Base-by-base conservation (phyloP, 1,284 basidiomycete genomes). In the Abortiporus biennis region DNA sequence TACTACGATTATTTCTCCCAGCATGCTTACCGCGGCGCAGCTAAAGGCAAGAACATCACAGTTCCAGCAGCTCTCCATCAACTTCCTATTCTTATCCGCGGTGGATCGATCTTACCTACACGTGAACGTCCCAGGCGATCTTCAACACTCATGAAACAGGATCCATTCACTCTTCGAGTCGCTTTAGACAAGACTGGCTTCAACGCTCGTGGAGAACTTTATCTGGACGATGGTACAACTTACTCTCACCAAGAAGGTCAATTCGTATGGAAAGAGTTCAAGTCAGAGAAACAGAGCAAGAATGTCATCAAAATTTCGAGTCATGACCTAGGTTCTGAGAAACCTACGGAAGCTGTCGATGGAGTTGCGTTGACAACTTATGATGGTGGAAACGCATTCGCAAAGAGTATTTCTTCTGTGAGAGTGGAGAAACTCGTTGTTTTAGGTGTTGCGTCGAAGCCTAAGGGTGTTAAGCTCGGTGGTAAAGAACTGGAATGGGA, bases 1-100 rank as follows among this genome's bases (percentile, higher is more conserved):
- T 98, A 97, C 73, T 99, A 98, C 62, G 83, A 98, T 67, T 99
- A 95, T 67, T 91, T 92, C 67, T 79, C 74, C 30, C 64, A 80
- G 56, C 55, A 72, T 12, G 64, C 79, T 35, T 82, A 91, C 66
- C 82, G 78, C 29, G 83, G 85, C 16, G 56, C 76, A 1, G 57
- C 72, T 8, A 72, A 76, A 47, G 76, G 80, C 47, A 83, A 82
- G 50, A 66, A 69, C 42, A 69, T 95, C 54, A 85, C 76, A 1
- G 76, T 97, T 15, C 69, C 84, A 0, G 86, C 91, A 0, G 86
- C 78, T 0, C 71, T 98, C 4, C 70, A 87, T 49, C 77, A 86
- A 45, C 68, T 95, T 45, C 96, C 95, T 3, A 66, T 98, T 21
- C 77, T 98, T 55, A 71, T 94, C 43, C 91, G 86, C 23, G 96